Conservation (phyloP, 306 rosid genomes). For the Gastrolobium villosum region DNA sequence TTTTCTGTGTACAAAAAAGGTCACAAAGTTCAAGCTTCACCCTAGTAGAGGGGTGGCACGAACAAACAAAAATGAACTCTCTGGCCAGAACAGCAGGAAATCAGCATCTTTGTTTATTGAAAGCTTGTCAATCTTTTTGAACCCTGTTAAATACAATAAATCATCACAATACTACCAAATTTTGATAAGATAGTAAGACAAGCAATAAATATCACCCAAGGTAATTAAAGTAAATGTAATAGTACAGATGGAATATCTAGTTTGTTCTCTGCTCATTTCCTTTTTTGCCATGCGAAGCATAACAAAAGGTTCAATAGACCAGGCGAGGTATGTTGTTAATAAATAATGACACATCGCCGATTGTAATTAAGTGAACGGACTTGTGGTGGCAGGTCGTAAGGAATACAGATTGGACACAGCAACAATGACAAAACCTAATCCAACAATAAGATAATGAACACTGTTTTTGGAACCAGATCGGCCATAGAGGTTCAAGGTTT, state of each 20-base stretch:
- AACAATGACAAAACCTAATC: neutral
- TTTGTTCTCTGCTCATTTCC: too few species aligned
- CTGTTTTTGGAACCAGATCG: too few species aligned
- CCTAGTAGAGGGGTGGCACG: neutral
- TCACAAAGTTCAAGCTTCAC: neutral
- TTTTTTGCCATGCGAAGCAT: too few species aligned
- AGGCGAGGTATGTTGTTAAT: neutral
- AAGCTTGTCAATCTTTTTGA: neutral
- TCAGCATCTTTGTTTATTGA: neutral
- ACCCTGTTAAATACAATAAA: neutral
- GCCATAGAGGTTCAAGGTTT: too few species aligned
- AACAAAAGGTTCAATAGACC: too few species aligned
- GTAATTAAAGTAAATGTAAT: too few species aligned
- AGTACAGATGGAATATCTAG: too few species aligned
- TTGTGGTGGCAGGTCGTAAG: too few species aligned
- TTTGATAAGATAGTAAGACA: constrained; percentile 55
- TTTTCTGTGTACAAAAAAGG: neutral
- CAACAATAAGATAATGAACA: neutral
- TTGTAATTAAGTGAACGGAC: too few species aligned
- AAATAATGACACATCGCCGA: too few species aligned
- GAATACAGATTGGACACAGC: too few species aligned
- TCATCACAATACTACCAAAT: constrained; percentile 3
- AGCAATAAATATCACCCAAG: neutral
- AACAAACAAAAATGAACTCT: neutral
- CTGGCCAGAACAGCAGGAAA: constrained; percentile 1